These are phyloP conservation scores for Diaporthe ilicicola DNA, from an alignment of 2,329 filamentous ascomycete species.

Conservation along the genomic window DNA sequence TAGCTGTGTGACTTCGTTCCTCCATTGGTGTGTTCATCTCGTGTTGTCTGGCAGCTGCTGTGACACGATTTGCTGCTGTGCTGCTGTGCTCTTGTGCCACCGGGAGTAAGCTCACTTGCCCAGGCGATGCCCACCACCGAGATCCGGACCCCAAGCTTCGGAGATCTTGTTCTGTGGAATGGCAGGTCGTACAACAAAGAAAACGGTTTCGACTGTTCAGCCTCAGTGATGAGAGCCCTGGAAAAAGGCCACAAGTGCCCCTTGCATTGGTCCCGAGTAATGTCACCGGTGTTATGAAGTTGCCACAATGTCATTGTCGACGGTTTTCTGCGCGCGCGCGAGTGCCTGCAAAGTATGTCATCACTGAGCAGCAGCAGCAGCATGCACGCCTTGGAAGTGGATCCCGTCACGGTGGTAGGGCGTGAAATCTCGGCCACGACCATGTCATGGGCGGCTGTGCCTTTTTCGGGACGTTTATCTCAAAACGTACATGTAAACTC, in stretches of 20 bases:
- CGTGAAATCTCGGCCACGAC: not conserved
- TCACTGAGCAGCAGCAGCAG: not conserved
- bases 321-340: too few species aligned
- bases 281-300: not conserved
- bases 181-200: not conserved
- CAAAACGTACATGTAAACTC: not conserved
- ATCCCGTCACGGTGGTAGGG: not conserved
- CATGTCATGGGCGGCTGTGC: not conserved
- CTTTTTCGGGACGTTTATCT: not conserved
- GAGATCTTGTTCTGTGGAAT: not conserved
- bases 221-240: not conserved
- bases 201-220: too few species aligned
- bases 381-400: not conserved
- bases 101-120: not conserved
- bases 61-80: not conserved
- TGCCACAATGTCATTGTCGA: not conserved
- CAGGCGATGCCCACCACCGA: not conserved
- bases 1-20: not conserved
- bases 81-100: not conserved
- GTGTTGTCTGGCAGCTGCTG: not conserved
- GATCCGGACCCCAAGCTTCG: not conserved
- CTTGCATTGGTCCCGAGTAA: not conserved
- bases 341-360: too few species aligned
- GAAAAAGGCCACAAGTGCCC: not conserved
- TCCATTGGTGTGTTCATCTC: not conserved